These are phyloP conservation scores for Rhododendron ovatum DNA, from an alignment of 148 eudicot genomes.

Conservation along the genomic window DNA sequence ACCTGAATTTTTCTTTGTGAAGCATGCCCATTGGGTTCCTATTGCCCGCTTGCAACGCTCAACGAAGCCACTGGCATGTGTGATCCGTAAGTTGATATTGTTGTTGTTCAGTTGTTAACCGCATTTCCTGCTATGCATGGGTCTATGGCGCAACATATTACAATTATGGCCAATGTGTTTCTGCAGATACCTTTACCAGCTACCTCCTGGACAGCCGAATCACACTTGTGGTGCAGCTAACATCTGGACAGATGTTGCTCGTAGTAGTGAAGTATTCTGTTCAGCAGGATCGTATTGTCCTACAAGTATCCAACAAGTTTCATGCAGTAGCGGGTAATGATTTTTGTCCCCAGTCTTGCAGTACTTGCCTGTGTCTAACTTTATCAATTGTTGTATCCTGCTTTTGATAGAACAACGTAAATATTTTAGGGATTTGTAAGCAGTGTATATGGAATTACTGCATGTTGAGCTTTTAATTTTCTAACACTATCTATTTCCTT, in stretches of 20 bases:
- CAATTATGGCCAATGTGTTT: neutral
- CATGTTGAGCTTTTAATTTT: neutral
- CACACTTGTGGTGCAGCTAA: slow-evolving; percentile 97
- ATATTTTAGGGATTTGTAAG: neutral
- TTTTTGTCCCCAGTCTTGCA: slow-evolving; percentile 8
- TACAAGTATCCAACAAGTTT: slow-evolving; percentile 35
- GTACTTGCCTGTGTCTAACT: neutral
- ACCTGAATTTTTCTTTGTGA: slow-evolving; percentile 16
- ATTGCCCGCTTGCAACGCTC: slow-evolving; percentile 65
- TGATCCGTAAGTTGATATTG: slow-evolving; percentile 66
- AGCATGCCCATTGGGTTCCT: slow-evolving; percentile 96
- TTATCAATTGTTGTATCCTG: neutral
- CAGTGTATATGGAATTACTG: neutral
- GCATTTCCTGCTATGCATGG: neutral
- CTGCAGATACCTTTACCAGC: slow-evolving; percentile 68
- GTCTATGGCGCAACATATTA: slow-evolving; percentile 2
- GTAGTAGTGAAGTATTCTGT: slow-evolving; percentile 59
- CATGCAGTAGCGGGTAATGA: slow-evolving; percentile 71
- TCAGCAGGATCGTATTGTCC: slow-evolving; percentile 91
- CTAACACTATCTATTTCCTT: neutral
- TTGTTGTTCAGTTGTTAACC: neutral
- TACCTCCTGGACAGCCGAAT: slow-evolving; percentile 52
- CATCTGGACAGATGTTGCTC: slow-evolving; percentile 67
- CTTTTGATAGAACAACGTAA: neutral
- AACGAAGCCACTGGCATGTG: slow-evolving; percentile 59